Evolutionary conservation across 805 yeast species (phyloP).

Genomic region (Starmerella potacharoeniae): DNA sequence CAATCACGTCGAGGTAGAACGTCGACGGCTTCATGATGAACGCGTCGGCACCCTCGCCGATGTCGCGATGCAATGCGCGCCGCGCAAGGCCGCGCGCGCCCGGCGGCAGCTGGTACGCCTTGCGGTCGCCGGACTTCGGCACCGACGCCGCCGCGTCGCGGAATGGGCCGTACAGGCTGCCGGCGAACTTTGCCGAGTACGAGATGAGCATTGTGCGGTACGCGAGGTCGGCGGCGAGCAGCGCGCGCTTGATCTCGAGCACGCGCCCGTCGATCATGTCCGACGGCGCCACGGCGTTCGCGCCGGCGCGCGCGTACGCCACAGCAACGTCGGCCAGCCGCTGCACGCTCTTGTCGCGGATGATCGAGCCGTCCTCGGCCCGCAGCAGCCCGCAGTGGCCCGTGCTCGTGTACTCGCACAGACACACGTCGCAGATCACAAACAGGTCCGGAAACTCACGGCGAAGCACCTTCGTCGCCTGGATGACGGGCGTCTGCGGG

Average conservation of each 20-base stretch:
- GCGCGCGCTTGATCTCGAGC: conserved; percentile 72
- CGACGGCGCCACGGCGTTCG: conserved; percentile 89
- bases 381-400: conserved; percentile 94
- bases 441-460: conserved; percentile 67
- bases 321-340: conserved; percentile 91
- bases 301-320: conserved; percentile 92
- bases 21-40: conserved; percentile 93
- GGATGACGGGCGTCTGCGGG: conserved; percentile 90
- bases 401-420: conserved; percentile 92
- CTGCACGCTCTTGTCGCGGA: conserved; percentile 59
- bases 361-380: conserved; percentile 71
- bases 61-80: conserved; percentile 76
- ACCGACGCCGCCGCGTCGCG: conserved; percentile 93
- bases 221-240: conserved; percentile 69
- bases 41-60: conserved; percentile 90
- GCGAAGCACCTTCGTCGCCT: conserved; percentile 55
- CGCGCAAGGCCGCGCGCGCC: conserved; percentile 91
- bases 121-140: conserved; percentile 85
- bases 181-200: conserved; percentile 87
- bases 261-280: conserved; percentile 97
- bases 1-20: conserved; percentile 80
- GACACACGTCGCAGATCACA: conserved; percentile 87
- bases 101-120: conserved; percentile 83
- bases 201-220: conserved; percentile 85
- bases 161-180: conserved; percentile 90